These are phyloP conservation scores for Leavenworthia alabamica DNA, from an alignment of 345 rosid species.

Conservation along the genomic window DNA sequence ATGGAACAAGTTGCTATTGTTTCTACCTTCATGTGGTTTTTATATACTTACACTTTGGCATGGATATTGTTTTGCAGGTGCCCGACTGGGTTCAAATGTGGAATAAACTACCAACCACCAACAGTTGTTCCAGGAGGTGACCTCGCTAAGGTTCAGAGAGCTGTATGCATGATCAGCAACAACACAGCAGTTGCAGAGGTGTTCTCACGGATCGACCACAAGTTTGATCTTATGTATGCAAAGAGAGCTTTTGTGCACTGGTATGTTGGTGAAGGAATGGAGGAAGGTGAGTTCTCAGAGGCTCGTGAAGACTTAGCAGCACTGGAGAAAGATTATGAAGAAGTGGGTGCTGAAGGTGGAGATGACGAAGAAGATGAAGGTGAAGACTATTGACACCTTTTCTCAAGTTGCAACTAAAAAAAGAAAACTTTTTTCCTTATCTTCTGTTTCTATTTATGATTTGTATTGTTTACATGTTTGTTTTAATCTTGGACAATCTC, in stretches of 20 bases:
- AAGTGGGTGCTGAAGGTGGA: conserved; percentile 60
- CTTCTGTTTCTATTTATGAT: conserved; percentile 5
- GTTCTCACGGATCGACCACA: conserved; percentile 56
- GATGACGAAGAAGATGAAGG: conserved; percentile 56
- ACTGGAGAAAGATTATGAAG: conserved; percentile 49
- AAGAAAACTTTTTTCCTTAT: neutral
- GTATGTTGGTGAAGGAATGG: conserved; percentile 72
- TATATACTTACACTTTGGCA: neutral
- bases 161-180: conserved; percentile 68
- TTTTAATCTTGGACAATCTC: conserved; percentile 20
- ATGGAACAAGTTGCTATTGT: neutral
- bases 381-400: conserved; percentile 40
- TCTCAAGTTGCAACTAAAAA: neutral
- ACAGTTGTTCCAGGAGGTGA: conserved; percentile 64
- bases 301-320: conserved; percentile 58
- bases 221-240: conserved; percentile 62
- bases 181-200: conserved; percentile 72
- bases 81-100: conserved; percentile 65
- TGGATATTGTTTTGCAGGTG: conserved; percentile 36
- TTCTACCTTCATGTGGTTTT: neutral
- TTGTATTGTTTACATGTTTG: conserved; percentile 25
- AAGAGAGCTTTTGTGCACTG: conserved; percentile 72
- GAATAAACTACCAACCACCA: conserved; percentile 63
- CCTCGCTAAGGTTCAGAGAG: conserved; percentile 60
- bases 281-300: conserved; percentile 70